Conservation (phyloP, 495 filamentous ascomycete species). For the Amniculicola lignicola region DNA sequence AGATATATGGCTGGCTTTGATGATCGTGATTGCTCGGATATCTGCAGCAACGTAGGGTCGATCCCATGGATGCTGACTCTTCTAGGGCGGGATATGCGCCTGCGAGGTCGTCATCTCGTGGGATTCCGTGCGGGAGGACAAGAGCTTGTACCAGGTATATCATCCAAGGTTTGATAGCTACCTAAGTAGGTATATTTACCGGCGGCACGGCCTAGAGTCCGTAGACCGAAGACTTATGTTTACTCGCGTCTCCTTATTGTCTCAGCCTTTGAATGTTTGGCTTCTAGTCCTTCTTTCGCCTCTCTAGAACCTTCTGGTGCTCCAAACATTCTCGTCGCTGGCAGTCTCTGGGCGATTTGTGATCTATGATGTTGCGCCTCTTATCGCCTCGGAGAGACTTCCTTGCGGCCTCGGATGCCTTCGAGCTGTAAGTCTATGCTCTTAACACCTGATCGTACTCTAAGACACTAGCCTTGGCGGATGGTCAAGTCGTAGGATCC, state of each 20-base stretch:
- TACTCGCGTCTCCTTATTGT: no score
- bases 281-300: no score
- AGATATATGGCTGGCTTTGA: slow-evolving; percentile 1
- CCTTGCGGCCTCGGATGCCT: neutral
- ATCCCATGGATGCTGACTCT: no score
- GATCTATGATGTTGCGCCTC: slow-evolving; percentile 5
- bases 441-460: neutral
- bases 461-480: neutral
- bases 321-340: no score
- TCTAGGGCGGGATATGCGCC: slow-evolving; percentile 3
- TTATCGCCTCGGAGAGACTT: slow-evolving; percentile 1
- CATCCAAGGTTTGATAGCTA: neutral
- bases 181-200: no score
- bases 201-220: no score
- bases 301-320: no score
- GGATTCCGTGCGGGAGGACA: no score
- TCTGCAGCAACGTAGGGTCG: neutral
- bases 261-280: no score
- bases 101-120: neutral
- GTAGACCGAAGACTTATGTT: no score
- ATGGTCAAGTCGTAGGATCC: no score
- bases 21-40: slow-evolving; percentile 11
- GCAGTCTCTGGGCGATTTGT: no score
- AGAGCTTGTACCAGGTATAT: neutral
- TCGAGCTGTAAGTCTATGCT: neutral